Evolutionary conservation across 208 protist genomes (phyloP).

Genomic region (Acanthamoeba quina): DNA sequence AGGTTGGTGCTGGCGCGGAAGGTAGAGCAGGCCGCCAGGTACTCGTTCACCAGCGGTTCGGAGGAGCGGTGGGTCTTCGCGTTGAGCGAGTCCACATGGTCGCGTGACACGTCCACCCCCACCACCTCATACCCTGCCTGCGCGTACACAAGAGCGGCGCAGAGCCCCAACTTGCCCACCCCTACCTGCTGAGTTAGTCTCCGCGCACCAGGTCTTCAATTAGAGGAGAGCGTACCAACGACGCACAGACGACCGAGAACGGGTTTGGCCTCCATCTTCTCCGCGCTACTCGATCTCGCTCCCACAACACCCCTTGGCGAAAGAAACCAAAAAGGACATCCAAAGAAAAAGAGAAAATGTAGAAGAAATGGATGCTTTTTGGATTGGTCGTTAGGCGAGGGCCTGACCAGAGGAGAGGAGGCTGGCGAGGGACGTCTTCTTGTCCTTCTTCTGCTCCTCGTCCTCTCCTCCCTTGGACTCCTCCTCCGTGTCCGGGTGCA

Average conservation of each 20-base stretch:
- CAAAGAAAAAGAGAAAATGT: neutral
- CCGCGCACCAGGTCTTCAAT: neutral
- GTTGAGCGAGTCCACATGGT: slow-evolving; percentile 87
- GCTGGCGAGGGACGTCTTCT: slow-evolving; percentile 2
- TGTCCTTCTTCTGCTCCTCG: neutral
- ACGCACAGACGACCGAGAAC: neutral
- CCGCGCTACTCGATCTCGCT: neutral
- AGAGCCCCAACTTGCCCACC: slow-evolving; percentile 86
- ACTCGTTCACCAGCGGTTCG: slow-evolving; percentile 86
- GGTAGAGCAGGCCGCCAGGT: slow-evolving; percentile 76
- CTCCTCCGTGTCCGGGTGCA: neutral
- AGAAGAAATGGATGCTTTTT: neutral
- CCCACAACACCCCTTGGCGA: neutral
- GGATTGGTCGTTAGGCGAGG: neutral
- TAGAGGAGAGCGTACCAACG: neutral
- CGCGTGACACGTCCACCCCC: slow-evolving; percentile 85
- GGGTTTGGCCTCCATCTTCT: no score
- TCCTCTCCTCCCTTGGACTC: neutral
- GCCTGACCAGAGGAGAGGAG: neutral
- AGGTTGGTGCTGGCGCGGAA: slow-evolving; percentile 85
- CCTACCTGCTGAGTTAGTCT: slow-evolving; percentile 26
- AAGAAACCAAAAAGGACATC: neutral
- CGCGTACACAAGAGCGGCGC: slow-evolving; percentile 84
- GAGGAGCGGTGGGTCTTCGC: slow-evolving; percentile 79
- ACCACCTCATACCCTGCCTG: slow-evolving; percentile 87